A percentile compares a stretch with the other conserved stretches of the same genome.
phyloP scores from a whole-genome alignment of 108 stramenopile species.

The Nannochloropsis oceanica region DNA sequence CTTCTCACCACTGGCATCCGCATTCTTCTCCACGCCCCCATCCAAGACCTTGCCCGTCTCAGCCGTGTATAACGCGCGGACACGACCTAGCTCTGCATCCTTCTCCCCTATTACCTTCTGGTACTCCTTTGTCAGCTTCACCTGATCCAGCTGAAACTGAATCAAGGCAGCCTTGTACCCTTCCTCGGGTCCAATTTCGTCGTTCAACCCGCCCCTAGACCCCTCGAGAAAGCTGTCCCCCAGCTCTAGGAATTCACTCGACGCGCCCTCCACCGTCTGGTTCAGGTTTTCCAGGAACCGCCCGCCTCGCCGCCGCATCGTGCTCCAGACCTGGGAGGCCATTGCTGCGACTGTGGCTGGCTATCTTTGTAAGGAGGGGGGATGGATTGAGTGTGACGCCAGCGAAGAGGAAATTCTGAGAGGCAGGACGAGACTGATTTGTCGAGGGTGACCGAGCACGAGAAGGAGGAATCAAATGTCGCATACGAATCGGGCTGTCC shows the following conservation, averaged over 20 bases:
- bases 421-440: no score
- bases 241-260: background rate
- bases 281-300: background rate
- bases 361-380: no score
- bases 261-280: background rate
- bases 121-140: conserved; percentile 16
- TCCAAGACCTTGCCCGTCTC: background rate
- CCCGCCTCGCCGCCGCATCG: background rate
- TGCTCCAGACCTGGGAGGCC: background rate
- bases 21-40: background rate
- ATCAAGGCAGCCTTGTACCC: conserved; percentile 20
- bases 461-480: no score
- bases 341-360: background rate
- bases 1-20: background rate
- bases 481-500: no score
- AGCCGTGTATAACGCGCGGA: background rate
- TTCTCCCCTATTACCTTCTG: background rate
- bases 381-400: no score
- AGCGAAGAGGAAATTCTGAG: no score
- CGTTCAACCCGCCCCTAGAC: background rate
- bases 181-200: background rate
- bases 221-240: background rate
- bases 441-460: no score
- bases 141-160: conserved; percentile 24
- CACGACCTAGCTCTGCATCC: background rate